phyloP scores from a whole-genome alignment of 2,329 filamentous ascomycete species.

The Penicillium italicum region DNA sequence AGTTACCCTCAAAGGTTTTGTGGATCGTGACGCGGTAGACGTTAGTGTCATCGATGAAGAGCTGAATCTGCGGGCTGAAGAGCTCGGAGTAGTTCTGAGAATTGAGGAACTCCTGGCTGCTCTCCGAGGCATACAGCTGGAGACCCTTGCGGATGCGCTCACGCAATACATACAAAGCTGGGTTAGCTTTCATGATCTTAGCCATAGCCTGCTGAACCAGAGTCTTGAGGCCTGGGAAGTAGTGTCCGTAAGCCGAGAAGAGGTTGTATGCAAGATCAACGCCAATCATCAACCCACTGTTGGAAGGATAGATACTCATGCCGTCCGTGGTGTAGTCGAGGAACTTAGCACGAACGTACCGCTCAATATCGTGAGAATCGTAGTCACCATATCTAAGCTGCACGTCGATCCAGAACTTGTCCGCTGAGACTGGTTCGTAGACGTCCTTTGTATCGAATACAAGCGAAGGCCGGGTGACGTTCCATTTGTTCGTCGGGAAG shows the following conservation, averaged over 20 bases:
- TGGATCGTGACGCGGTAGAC: conserved; percentile 99
- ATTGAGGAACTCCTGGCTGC: conserved; percentile 98
- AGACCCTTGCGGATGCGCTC: conserved; percentile 98
- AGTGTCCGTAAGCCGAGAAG: conserved; percentile 96
- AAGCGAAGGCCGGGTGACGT: conserved; percentile 87
- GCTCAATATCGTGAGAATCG: conserved; percentile 97
- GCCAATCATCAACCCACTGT: conserved; percentile 94
- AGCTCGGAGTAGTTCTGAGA: conserved; percentile 99
- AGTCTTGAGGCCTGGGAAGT: conserved; percentile 95
- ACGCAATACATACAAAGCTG: conserved; percentile 88
- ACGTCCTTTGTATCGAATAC: conserved; percentile 95
- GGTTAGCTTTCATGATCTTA: conserved; percentile 99
- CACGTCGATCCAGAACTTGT: conserved; percentile 99
- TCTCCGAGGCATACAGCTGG: conserved; percentile 95
- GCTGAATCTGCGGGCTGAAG: conserved; percentile 97
- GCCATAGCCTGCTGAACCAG: conserved; percentile 97
- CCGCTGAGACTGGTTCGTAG: conserved; percentile 89
- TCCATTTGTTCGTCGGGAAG: conserved; percentile 98
- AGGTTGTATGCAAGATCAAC: conserved; percentile 98
- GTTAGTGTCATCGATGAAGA: conserved; percentile 99
- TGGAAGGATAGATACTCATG: conserved; percentile 97
- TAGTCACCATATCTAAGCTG: conserved; percentile 97
- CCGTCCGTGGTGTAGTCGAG: conserved; percentile 98
- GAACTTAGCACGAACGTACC: conserved; percentile 96
- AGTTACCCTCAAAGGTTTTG: conserved; percentile 98